phyloP scores from a whole-genome alignment of 75 land plant genomes.

The Picea glauca region DNA sequence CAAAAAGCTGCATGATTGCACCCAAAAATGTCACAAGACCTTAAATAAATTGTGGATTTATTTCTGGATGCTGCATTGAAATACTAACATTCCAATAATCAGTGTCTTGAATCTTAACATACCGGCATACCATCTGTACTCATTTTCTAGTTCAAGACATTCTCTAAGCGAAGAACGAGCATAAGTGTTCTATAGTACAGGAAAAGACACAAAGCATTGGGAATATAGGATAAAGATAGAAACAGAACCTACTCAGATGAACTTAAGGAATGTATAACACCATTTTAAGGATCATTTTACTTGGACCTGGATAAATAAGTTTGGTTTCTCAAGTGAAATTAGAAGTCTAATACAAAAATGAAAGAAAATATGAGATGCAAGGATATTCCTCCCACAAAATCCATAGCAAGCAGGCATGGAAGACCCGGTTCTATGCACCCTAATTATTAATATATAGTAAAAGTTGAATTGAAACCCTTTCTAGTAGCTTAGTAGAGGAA shows the following conservation, averaged over 20 bases:
- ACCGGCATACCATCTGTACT: not conserved
- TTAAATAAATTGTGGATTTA: not conserved
- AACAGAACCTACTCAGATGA: not conserved
- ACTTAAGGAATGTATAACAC: not conserved
- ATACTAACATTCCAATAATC: not conserved
- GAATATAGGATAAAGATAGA: too few species aligned
- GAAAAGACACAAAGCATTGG: not conserved
- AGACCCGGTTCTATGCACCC: too few species aligned
- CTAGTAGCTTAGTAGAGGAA: not conserved
- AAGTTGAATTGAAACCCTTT: not conserved
- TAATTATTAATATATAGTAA: too few species aligned
- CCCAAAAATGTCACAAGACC: not conserved
- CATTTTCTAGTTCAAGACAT: not conserved
- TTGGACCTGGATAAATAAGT: not conserved
- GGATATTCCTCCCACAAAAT: too few species aligned
- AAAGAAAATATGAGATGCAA: too few species aligned
- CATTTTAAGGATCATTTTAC: not conserved
- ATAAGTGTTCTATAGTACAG: not conserved
- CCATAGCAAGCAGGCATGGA: too few species aligned
- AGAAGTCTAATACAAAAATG: too few species aligned
- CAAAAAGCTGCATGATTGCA: conserved; percentile 58
- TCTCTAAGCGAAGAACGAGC: not conserved
- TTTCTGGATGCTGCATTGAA: not conserved
- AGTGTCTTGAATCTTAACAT: not conserved
- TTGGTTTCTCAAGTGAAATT: too few species aligned